A percentile compares a stretch with the other conserved stretches of the same genome.
These are phyloP conservation scores for Penicillium sp. DNA, from an alignment of 2,329 filamentous ascomycete genomes.

Conservation along the genomic window DNA sequence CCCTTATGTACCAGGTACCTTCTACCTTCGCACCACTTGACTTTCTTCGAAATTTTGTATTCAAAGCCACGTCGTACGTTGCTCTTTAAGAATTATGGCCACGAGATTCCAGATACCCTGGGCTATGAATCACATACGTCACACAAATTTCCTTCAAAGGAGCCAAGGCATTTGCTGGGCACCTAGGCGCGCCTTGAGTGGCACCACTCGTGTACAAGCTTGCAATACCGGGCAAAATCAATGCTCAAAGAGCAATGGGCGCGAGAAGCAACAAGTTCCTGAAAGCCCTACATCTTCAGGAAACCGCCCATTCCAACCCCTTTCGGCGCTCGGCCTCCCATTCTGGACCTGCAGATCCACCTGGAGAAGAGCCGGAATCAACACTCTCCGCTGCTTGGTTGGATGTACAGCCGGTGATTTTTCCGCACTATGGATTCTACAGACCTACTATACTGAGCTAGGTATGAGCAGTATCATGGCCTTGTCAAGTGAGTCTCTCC, in stretches of 20 bases:
- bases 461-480: conserved; percentile 53
- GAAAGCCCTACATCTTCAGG: neutral
- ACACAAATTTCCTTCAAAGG: neutral
- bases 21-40: neutral
- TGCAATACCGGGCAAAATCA: neutral
- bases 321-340: neutral
- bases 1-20: neutral
- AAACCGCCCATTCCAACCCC: neutral
- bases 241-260: neutral
- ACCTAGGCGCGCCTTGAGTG: neutral
- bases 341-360: conserved; percentile 36
- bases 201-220: neutral
- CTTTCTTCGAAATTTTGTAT: neutral
- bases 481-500: conserved; percentile 48
- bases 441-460: conserved; percentile 49
- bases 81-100: neutral
- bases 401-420: conserved; percentile 60
- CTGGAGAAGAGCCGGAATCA: conserved; percentile 55
- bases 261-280: neutral
- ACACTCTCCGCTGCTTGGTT: conserved; percentile 56
- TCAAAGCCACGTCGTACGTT: neutral
- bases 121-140: neutral
- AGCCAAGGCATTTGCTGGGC: neutral
- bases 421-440: conserved; percentile 56
- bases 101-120: neutral